Conservation (phyloP, 768 basidiomycete genomes). For the Podaxis sp. region DNA sequence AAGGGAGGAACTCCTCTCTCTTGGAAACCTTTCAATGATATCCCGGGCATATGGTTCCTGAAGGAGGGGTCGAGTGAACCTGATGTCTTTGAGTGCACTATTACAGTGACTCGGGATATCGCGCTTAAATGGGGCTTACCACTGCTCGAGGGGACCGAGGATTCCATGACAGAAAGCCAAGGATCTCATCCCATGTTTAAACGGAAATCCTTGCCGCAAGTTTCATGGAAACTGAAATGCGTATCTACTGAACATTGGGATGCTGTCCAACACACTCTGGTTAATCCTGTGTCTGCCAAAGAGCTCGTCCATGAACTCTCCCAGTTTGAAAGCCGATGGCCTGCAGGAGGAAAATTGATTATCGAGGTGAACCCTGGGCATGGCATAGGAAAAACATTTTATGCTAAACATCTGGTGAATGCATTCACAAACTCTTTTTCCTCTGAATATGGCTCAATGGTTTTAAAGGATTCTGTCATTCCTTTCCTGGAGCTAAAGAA, state of each 20-base stretch:
- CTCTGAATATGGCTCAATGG: neutral
- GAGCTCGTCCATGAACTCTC: slow-evolving; percentile 26
- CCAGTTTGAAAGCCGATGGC: slow-evolving; percentile 39
- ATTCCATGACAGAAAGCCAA: neutral
- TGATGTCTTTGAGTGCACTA: slow-evolving; percentile 33
- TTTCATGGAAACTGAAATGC: slow-evolving; percentile 36
- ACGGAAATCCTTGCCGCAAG: slow-evolving; percentile 17
- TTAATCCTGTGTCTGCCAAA: slow-evolving; percentile 20
- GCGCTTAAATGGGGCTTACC: slow-evolving; percentile 33
- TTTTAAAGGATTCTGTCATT: slow-evolving; percentile 6
- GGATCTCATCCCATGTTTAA: neutral
- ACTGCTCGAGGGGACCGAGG: neutral
- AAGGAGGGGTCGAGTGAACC: slow-evolving; percentile 30
- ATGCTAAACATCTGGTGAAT: slow-evolving; percentile 45
- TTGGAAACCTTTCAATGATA: slow-evolving; percentile 28
- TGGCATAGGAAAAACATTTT: slow-evolving; percentile 34
- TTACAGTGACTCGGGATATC: slow-evolving; percentile 36
- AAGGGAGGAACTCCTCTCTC: neutral
- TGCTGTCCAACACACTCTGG: slow-evolving; percentile 20
- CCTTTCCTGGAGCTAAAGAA: slow-evolving; percentile 32
- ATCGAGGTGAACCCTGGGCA: slow-evolving; percentile 43
- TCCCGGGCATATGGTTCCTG: slow-evolving; percentile 44
- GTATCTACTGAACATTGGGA: slow-evolving; percentile 27
- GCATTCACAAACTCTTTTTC: neutral
- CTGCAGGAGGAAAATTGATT: slow-evolving; percentile 42